Evolutionary conservation across 2,329 filamentous ascomycete genomes (phyloP).

Genomic region (Metarhizium guizhouense): DNA sequence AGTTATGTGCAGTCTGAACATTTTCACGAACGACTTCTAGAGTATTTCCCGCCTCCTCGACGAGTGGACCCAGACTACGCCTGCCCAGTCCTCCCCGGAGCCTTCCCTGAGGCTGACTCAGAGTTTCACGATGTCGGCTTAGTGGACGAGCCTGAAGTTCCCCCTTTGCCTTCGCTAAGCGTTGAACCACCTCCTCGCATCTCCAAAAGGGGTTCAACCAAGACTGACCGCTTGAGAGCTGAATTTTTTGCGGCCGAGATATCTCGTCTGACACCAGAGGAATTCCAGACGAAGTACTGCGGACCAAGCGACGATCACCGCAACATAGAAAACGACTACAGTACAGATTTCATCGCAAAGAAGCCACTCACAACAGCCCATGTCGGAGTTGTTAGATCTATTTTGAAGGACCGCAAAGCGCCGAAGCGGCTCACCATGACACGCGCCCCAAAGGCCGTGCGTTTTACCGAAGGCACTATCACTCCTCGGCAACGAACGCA

Average conservation of each 20-base stretch:
- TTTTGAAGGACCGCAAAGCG: constrained; percentile 18
- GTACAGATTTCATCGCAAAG: constrained; percentile 14
- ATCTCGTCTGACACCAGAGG: constrained; percentile 9
- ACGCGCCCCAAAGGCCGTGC: constrained; percentile 18
- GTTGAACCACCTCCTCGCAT: constrained; percentile 2
- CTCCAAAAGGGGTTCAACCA: constrained; percentile 3
- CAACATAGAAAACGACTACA: constrained; percentile 12
- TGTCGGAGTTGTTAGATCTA: constrained; percentile 15
- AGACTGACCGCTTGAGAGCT: constrained; percentile 7
- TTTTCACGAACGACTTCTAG: constrained; percentile 15
- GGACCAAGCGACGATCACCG: constrained; percentile 12
- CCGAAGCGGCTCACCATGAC: constrained; percentile 18
- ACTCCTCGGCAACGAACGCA: constrained; percentile 18
- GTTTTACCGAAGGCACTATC: constrained; percentile 19
- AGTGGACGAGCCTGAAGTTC: not conserved
- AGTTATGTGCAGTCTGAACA: constrained; percentile 18
- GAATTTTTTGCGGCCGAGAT: constrained; percentile 7
- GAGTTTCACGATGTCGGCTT: constrained; percentile 1
- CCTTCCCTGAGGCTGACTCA: constrained; percentile 14
- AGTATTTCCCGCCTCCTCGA: constrained; percentile 13
- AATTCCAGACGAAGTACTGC: constrained; percentile 13
- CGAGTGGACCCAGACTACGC: constrained; percentile 11
- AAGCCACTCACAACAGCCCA: constrained; percentile 11
- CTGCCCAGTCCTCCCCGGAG: constrained; percentile 15
- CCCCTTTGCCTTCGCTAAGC: not conserved